phyloP scores from a whole-genome alignment of 108 stramenopile species.

The Pseudonitzschia multiseries region DNA sequence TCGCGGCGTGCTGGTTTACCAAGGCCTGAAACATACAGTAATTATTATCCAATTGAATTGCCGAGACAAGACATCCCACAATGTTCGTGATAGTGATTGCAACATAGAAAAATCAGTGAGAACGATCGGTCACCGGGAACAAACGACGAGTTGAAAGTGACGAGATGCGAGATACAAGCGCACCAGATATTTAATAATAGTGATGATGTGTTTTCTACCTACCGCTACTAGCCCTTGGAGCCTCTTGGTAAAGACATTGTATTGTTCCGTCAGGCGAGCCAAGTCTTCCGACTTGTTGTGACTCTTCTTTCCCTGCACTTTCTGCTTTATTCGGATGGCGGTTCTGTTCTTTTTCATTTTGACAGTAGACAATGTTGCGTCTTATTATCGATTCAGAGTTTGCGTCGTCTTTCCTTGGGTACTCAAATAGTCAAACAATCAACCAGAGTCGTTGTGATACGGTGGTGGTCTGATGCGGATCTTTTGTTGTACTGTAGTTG shows the following conservation, averaged over 20 bases:
- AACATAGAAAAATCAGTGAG: neutral
- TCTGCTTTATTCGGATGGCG: conserved; percentile 43
- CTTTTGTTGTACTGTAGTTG: too few relatives aligned
- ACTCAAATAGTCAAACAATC: too few relatives aligned
- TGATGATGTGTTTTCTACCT: conserved; percentile 4
- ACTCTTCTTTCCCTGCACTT: conserved; percentile 39
- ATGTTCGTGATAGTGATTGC: too few relatives aligned
- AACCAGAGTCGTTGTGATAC: too few relatives aligned
- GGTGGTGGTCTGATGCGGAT: too few relatives aligned
- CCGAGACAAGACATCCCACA: too few relatives aligned
- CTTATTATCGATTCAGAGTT: too few relatives aligned
- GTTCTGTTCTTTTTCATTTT: conserved; percentile 47
- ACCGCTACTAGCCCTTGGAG: conserved; percentile 34
- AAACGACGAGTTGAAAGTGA: neutral
- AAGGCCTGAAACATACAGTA: conserved; percentile 21
- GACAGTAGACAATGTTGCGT: too few relatives aligned
- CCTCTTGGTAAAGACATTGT: conserved; percentile 39
- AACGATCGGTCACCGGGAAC: too few relatives aligned
- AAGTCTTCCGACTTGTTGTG: conserved; percentile 46
- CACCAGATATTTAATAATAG: too few relatives aligned
- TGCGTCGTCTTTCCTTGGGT: too few relatives aligned
- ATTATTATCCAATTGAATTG: too few relatives aligned
- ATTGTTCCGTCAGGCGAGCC: conserved; percentile 38
- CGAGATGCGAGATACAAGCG: neutral
- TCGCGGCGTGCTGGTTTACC: conserved; percentile 35